phyloP scores from a whole-genome alignment of 73 alveolate species.

The Tetrahymena elliotti region DNA sequence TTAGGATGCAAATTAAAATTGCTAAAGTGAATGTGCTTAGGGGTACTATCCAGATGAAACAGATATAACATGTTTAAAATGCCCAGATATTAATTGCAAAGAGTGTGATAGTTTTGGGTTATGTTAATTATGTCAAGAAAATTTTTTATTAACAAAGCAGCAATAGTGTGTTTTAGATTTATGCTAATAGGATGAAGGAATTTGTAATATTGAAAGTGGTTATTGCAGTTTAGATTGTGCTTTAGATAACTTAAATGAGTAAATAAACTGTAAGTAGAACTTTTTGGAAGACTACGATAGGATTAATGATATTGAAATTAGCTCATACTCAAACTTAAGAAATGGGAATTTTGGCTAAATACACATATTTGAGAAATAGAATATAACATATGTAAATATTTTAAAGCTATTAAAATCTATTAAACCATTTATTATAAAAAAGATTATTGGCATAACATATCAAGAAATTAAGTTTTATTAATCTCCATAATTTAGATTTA shows the following conservation, averaged over 20 bases:
- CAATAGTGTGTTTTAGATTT: neutral
- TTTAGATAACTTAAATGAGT: neutral
- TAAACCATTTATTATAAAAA: neutral
- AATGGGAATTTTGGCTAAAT: neutral
- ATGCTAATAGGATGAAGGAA: neutral
- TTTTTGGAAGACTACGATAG: neutral
- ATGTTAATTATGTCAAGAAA: neutral
- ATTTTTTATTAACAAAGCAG: neutral
- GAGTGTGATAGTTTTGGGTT: neutral
- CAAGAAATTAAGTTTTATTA: neutral
- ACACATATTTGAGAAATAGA: neutral
- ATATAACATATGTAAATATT: neutral
- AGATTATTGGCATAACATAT: neutral
- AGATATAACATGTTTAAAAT: neutral
- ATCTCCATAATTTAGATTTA: neutral
- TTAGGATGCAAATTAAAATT: neutral
- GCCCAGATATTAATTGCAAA: neutral
- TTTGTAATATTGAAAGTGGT: neutral
- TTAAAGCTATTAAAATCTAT: neutral
- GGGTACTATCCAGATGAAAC: neutral
- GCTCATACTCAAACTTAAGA: neutral
- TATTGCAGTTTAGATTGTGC: neutral
- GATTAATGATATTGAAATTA: neutral
- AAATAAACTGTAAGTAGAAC: neutral
- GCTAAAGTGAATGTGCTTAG: neutral